These are phyloP conservation scores for Saraca asoca DNA, from an alignment of 331 rosid genomes.

Conservation along the genomic window DNA sequence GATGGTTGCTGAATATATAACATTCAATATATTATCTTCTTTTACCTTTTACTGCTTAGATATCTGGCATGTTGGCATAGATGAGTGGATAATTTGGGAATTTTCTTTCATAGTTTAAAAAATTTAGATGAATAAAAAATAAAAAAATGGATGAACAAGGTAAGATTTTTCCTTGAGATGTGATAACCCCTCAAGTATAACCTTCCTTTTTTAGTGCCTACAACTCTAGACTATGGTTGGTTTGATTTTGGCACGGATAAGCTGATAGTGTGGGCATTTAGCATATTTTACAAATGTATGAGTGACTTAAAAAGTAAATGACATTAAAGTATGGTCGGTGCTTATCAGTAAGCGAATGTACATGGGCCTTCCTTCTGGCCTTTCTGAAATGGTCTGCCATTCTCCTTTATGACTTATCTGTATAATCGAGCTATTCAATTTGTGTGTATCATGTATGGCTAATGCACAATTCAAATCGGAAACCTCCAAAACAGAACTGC, in stretches of 20 bases:
- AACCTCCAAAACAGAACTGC: constrained; percentile 11
- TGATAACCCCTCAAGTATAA: not conserved
- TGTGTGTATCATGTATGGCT: constrained; percentile 20
- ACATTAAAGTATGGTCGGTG: too few species aligned
- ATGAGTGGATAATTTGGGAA: too few species aligned
- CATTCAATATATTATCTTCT: not conserved
- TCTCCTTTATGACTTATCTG: not conserved
- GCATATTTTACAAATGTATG: too few species aligned
- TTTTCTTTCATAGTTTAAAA: too few species aligned
- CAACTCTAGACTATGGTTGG: constrained; percentile 15
- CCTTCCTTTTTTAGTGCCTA: constrained; percentile 10
- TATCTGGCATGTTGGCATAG: constrained; percentile 18
- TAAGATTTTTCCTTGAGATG: not conserved
- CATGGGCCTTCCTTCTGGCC: constrained; percentile 5
- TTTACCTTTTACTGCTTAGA: not conserved
- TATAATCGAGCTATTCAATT: constrained; percentile 11
- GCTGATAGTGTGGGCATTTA: constrained; percentile 5
- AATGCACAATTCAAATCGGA: not conserved
- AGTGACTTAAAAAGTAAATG: too few species aligned
- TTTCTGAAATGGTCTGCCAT: not conserved
- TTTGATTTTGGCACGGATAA: constrained; percentile 18
- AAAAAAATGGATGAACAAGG: constrained; percentile 13
- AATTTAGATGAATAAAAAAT: constrained; percentile 20
- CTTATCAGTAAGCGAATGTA: not conserved
- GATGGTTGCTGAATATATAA: constrained; percentile 1